Conservation (phyloP, 768 basidiomycete genomes). For the Plicaturopsis crispa region DNA sequence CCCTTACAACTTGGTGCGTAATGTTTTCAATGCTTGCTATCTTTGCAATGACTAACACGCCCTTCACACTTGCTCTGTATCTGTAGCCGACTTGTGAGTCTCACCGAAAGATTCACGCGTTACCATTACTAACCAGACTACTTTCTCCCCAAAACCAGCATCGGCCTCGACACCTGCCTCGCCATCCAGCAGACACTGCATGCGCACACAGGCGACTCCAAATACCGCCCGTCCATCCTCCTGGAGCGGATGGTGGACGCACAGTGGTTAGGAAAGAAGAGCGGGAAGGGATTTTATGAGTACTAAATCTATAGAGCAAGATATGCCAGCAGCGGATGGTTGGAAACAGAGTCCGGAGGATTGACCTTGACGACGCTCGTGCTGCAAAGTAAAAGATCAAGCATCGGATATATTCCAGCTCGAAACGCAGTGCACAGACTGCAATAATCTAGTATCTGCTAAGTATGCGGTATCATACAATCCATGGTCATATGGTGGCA, state of each 20-base stretch:
- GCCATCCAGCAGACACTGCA: constrained; percentile 89
- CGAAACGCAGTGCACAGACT: too few relatives aligned
- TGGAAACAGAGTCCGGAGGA: too few relatives aligned
- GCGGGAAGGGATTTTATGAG: constrained; percentile 92
- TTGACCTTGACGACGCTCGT: too few relatives aligned
- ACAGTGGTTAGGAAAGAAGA: constrained; percentile 89
- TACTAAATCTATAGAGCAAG: too few relatives aligned
- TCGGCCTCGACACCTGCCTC: constrained; percentile 96
- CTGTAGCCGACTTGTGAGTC: constrained; percentile 51
- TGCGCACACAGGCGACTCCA: constrained; percentile 84
- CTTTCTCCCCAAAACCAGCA: constrained; percentile 36
- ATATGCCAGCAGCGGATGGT: too few relatives aligned
- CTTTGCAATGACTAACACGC: neutral
- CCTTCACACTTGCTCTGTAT: constrained; percentile 3
- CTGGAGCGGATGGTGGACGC: constrained; percentile 97
- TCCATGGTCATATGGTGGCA: too few relatives aligned
- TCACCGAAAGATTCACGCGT: neutral
- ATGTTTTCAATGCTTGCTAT: neutral
- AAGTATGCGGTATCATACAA: too few relatives aligned
- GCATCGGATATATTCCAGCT: too few relatives aligned
- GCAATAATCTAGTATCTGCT: too few relatives aligned
- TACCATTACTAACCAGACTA: constrained; percentile 2
- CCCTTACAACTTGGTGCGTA: constrained; percentile 73
- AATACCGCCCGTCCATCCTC: constrained; percentile 87
- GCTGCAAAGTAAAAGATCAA: too few relatives aligned